Evolutionary conservation across 139 green algal genomes (phyloP).

Genomic region (Prasinococcaceae sp.): DNA sequence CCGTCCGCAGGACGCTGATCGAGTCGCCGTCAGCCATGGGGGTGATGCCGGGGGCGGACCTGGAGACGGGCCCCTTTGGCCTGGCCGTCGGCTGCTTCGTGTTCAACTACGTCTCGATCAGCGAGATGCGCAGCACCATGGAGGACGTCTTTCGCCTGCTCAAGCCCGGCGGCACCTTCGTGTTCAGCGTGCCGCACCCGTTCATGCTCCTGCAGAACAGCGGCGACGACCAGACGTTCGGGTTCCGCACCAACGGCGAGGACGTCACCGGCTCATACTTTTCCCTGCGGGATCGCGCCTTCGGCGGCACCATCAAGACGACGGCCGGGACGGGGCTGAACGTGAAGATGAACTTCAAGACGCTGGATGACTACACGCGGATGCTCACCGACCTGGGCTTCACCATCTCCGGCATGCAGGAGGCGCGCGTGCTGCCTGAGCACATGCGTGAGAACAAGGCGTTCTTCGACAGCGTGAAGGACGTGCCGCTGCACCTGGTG

Average conservation of each 20-base stretch:
- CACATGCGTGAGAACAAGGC: neutral
- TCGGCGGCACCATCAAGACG: neutral
- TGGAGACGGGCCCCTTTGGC: neutral
- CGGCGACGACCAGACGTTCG: neutral
- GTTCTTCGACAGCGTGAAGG: neutral
- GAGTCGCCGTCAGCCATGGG: neutral
- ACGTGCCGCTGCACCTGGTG: neutral
- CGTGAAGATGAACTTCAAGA: neutral
- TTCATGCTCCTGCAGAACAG: neutral
- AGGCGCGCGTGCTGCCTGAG: neutral
- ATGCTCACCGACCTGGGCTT: neutral
- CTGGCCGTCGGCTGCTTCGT: neutral
- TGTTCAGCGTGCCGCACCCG: neutral
- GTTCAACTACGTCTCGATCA: neutral
- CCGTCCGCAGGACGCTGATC: neutral
- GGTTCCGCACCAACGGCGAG: neutral
- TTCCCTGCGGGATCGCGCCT: neutral
- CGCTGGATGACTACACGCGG: neutral
- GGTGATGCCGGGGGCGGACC: neutral
- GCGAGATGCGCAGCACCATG: neutral
- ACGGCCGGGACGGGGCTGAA: neutral
- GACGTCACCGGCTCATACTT: neutral
- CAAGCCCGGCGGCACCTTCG: neutral
- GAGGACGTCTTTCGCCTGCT: neutral
- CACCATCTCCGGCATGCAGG: neutral